phyloP scores from a whole-genome alignment of 2,329 filamentous ascomycete genomes.

The Gnomoniopsis smithogilvyi region DNA sequence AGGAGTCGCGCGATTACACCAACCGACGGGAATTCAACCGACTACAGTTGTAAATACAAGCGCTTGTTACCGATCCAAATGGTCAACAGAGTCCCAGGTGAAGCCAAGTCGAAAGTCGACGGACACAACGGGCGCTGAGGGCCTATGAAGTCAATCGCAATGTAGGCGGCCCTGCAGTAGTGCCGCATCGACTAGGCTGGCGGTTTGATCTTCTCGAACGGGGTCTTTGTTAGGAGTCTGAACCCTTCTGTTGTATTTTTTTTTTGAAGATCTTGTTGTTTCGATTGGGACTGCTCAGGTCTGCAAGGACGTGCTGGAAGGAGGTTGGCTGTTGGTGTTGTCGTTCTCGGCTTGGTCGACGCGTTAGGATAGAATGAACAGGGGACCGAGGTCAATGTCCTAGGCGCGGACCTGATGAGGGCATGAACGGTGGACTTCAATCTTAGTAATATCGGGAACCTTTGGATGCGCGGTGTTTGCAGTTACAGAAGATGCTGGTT shows the following conservation, averaged over 20 bases:
- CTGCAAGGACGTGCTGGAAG: not conserved
- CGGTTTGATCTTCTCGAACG: not conserved
- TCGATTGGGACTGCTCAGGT: not conserved
- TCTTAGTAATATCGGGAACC: not conserved
- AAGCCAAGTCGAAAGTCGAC: not conserved
- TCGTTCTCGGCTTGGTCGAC: slow-evolving; percentile 11
- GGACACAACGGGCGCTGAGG: not conserved
- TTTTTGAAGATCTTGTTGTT: not conserved
- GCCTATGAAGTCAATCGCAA: not conserved
- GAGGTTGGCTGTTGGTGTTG: not conserved
- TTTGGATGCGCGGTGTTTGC: not conserved
- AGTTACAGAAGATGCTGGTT: not conserved
- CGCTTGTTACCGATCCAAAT: not conserved
- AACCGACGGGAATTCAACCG: not conserved
- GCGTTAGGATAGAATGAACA: slow-evolving; percentile 10
- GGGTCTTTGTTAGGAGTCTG: not conserved
- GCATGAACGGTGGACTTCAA: not conserved
- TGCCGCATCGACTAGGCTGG: not conserved
- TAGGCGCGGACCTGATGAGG: not conserved
- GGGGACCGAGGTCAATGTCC: slow-evolving; percentile 11
- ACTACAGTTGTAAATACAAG: not conserved
- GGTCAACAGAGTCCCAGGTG: not conserved
- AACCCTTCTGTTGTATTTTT: not conserved
- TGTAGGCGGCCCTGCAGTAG: not conserved
- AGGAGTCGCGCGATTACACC: not conserved